Conservation (phyloP, 140 eudicot genomes). For the Flaveria floridana region DNA sequence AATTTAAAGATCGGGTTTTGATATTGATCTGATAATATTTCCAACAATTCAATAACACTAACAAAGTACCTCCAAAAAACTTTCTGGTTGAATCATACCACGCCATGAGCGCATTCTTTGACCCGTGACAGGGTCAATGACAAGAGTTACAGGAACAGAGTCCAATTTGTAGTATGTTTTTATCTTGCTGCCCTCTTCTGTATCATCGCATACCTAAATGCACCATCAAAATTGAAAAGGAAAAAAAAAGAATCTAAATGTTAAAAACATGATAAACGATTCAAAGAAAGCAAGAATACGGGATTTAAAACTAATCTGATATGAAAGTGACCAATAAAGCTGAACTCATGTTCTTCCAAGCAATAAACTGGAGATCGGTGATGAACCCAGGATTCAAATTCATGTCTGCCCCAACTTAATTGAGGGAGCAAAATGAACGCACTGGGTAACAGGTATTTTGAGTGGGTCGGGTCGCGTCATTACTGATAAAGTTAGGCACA, state of each 20-base stretch:
- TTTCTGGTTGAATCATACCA: constrained; percentile 96
- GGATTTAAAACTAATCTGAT: background rate
- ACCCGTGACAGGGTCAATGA: constrained; percentile 91
- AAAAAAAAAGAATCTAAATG: too few relatives aligned
- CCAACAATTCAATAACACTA: background rate
- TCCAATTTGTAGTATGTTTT: constrained; percentile 84
- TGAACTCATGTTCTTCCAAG: background rate
- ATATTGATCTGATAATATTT: background rate
- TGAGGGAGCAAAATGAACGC: background rate
- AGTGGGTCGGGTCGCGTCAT: too few relatives aligned
- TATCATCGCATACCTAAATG: constrained; percentile 81
- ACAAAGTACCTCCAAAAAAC: constrained; percentile 65
- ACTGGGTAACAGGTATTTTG: background rate
- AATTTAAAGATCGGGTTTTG: background rate
- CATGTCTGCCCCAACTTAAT: background rate
- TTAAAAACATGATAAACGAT: constrained; percentile 1
- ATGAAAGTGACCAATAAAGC: background rate
- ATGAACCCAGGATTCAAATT: background rate
- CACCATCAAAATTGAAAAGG: constrained; percentile 16
- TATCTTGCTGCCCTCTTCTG: constrained; percentile 93
- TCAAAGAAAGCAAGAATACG: constrained; percentile 1
- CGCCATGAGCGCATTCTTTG: constrained; percentile 97
- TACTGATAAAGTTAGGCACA: background rate
- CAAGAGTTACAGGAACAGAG: constrained; percentile 70
- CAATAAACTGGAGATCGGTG: background rate